phyloP scores from a whole-genome alignment of 2,329 filamentous ascomycete genomes.

The Alternaria ethzedia region DNA sequence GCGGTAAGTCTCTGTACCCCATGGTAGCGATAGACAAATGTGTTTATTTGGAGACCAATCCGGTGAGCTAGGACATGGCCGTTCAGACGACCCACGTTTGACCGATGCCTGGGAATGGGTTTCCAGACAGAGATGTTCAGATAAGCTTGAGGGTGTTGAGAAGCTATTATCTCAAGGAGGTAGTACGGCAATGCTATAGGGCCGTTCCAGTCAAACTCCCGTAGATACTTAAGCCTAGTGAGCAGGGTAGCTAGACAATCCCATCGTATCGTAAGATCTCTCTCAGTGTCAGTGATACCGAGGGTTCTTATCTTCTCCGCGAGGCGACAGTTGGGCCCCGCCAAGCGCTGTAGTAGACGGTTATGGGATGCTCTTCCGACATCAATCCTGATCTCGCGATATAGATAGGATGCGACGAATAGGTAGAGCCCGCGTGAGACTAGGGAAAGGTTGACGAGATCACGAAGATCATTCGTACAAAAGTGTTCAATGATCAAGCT shows the following conservation, averaged over 20 bases:
- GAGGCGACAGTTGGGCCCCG: background rate
- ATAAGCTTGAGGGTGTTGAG: background rate
- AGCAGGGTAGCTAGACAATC: background rate
- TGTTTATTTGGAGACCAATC: background rate
- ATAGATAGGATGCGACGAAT: background rate
- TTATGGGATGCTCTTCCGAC: background rate
- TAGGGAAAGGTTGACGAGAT: background rate
- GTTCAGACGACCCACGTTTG: background rate
- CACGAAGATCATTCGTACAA: background rate
- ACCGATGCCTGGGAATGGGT: background rate
- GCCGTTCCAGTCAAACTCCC: background rate
- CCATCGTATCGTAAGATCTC: background rate
- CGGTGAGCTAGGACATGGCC: background rate
- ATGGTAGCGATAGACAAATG: background rate
- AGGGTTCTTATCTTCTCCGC: background rate
- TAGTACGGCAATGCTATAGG: background rate
- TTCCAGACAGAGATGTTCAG: background rate
- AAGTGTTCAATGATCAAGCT: background rate
- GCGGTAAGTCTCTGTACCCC: background rate
- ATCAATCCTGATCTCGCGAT: background rate
- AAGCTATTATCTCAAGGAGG: background rate
- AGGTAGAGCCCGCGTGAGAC: slow-evolving; percentile 5
- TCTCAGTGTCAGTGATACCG: background rate
- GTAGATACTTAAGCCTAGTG: background rate
- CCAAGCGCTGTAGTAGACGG: background rate